phyloP scores from a whole-genome alignment of 2,329 filamentous ascomycete genomes.

The Colletotrichum theobromicola region DNA sequence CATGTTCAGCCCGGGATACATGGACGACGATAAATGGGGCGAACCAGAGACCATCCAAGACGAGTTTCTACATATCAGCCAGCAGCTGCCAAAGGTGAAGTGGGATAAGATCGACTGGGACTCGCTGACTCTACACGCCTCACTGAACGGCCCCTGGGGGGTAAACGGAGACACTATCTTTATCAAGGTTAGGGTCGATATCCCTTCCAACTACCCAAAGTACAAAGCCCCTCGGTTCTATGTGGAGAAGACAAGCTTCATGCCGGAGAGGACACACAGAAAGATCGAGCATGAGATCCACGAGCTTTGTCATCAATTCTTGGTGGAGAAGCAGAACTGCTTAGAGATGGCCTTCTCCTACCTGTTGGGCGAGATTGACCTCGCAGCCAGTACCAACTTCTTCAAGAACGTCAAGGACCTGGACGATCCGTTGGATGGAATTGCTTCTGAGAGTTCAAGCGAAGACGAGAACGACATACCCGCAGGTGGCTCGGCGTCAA shows the following conservation, averaged over 20 bases:
- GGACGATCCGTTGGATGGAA: conserved; percentile 59
- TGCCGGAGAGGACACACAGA: conserved; percentile 60
- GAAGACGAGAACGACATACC: conserved; percentile 71
- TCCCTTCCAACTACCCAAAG: conserved; percentile 65
- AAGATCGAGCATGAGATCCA: conserved; percentile 61
- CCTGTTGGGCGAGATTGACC: conserved; percentile 66
- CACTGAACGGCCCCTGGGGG: conserved; percentile 70
- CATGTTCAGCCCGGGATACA: conserved; percentile 56
- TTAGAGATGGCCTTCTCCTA: conserved; percentile 68
- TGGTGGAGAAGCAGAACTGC: conserved; percentile 65
- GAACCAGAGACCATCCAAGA: conserved; percentile 68
- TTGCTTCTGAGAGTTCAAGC: conserved; percentile 81
- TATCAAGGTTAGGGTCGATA: conserved; percentile 65
- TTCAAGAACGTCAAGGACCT: conserved; percentile 70
- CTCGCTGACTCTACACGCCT: conserved; percentile 61
- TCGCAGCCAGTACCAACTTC: conserved; percentile 64
- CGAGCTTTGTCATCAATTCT: conserved; percentile 59
- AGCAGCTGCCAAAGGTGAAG: conserved; percentile 66
- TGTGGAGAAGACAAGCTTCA: conserved; percentile 67
- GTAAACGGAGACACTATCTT: conserved; percentile 60
- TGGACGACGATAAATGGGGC: conserved; percentile 62
- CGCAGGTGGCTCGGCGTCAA: conserved; percentile 57
- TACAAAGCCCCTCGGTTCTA: conserved; percentile 61
- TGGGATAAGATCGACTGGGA: conserved; percentile 72
- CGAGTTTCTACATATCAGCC: conserved; percentile 67